Evolutionary conservation across 2,329 filamentous ascomycete species (phyloP).

Genomic region (Cytospora paraplurivora): DNA sequence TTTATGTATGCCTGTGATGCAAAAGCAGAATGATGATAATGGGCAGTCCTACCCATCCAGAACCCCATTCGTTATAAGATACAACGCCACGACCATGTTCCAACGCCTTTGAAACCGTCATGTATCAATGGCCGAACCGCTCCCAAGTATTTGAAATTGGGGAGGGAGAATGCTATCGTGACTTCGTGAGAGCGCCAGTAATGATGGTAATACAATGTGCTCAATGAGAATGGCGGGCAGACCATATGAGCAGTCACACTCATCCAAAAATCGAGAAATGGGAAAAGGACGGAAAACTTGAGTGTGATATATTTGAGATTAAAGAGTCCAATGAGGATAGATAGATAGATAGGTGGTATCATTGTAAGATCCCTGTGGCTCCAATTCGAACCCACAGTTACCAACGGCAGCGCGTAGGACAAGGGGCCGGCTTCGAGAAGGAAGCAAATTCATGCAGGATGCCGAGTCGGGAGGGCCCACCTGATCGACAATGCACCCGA

Average conservation of each 20-base stretch:
- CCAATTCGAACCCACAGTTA: neutral
- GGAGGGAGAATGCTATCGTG: constrained; percentile 20
- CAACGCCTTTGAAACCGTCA: constrained; percentile 16
- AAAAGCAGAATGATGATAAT: constrained; percentile 3
- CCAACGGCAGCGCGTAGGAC: neutral
- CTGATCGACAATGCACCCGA: neutral
- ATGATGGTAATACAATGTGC: constrained; percentile 12
- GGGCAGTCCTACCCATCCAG: neutral
- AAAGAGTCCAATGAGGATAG: neutral
- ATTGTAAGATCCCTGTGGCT: neutral
- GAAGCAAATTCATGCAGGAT: constrained; percentile 9
- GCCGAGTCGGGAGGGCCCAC: neutral
- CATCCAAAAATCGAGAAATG: constrained; percentile 3
- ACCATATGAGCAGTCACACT: neutral
- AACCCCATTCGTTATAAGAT: neutral
- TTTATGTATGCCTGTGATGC: neutral
- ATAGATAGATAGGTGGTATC: neutral
- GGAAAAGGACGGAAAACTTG: constrained; percentile 1
- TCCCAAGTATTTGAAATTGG: constrained; percentile 1
- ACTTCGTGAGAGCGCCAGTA: constrained; percentile 14
- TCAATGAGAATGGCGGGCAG: neutral
- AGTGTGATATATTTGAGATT: constrained; percentile 4
- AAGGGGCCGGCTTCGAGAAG: neutral
- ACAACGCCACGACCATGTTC: constrained; percentile 8
- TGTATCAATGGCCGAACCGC: constrained; percentile 1